Conservation (phyloP, 2,329 filamentous ascomycete genomes). For the Kalaharituber pfeilii region DNA sequence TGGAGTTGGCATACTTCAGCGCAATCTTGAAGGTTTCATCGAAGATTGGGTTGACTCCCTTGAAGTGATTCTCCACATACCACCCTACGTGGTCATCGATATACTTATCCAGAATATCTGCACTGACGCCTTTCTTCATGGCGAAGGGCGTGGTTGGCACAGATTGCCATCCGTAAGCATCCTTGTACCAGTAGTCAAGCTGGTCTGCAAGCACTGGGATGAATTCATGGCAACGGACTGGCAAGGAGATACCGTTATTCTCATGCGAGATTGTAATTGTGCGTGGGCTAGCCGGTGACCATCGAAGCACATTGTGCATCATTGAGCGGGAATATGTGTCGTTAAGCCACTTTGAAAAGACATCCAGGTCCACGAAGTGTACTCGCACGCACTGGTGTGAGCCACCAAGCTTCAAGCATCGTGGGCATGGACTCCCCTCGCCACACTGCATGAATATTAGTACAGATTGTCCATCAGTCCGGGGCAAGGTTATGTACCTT, state of each 20-base stretch:
- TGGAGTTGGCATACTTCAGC: conserved; percentile 13
- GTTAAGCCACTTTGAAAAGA: conserved; percentile 19
- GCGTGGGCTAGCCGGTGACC: conserved; percentile 10
- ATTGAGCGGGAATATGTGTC: conserved; percentile 19
- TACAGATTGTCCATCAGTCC: background rate
- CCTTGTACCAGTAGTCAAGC: conserved; percentile 17
- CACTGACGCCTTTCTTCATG: conserved; percentile 18
- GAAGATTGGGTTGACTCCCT: conserved; percentile 13
- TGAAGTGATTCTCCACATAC: conserved; percentile 16
- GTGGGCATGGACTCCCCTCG: conserved; percentile 18
- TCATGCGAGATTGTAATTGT: conserved; percentile 16
- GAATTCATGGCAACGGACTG: conserved; percentile 17
- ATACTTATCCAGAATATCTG: conserved; percentile 18
- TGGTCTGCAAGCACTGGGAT: conserved; percentile 14
- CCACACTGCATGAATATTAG: conserved; percentile 14
- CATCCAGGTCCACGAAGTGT: conserved; percentile 19
- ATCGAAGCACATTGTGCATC: conserved; percentile 19
- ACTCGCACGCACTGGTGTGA: conserved; percentile 17
- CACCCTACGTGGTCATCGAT: conserved; percentile 19
- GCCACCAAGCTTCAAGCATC: conserved; percentile 16
- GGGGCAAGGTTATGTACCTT: conserved; percentile 16
- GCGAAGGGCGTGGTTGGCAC: conserved; percentile 15
- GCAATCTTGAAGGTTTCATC: conserved; percentile 16
- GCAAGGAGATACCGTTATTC: conserved; percentile 13
- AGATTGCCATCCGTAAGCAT: conserved; percentile 16